Percentiles rank a stretch among this genome's conserved stretches.
Conservation (phyloP, 2,329 filamentous ascomycete genomes). For the Colletotrichum sansevieriae region DNA sequence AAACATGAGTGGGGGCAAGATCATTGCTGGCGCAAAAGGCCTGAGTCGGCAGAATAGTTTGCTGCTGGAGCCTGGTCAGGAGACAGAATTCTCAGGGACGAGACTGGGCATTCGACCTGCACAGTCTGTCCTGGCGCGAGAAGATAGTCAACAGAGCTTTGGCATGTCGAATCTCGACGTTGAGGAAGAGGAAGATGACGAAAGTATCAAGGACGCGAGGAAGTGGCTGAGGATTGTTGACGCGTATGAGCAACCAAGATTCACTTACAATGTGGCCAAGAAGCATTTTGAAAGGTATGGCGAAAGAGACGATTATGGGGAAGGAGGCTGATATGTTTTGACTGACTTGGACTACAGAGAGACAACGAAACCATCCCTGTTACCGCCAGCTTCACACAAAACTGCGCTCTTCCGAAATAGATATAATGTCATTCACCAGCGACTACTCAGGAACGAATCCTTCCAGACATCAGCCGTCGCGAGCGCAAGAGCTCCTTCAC, state of each 20-base stretch:
- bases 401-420: slow-evolving; percentile 89
- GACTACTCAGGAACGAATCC: slow-evolving; percentile 90
- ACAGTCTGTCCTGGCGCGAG: slow-evolving; percentile 57
- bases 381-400: slow-evolving; percentile 85
- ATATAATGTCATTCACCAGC: slow-evolving; percentile 92
- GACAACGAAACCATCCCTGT: slow-evolving; percentile 73
- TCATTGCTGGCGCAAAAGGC: slow-evolving; percentile 65
- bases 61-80: slow-evolving; percentile 68
- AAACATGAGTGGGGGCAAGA: slow-evolving; percentile 87
- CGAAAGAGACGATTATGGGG: neutral
- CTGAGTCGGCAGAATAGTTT: slow-evolving; percentile 75
- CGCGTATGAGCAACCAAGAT: slow-evolving; percentile 87
- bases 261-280: slow-evolving; percentile 82
- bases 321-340: neutral
- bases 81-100: slow-evolving; percentile 66
- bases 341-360: slow-evolving; percentile 60
- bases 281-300: slow-evolving; percentile 88
- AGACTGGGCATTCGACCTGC: slow-evolving; percentile 67
- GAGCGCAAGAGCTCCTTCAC: slow-evolving; percentile 64
- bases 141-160: slow-evolving; percentile 77
- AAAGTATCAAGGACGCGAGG: slow-evolving; percentile 75
- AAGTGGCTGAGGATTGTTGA: slow-evolving; percentile 87
- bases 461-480: slow-evolving; percentile 88
- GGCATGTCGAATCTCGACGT: slow-evolving; percentile 67
- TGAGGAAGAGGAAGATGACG: slow-evolving; percentile 68